These are phyloP conservation scores for Mycena albidolilacea DNA, from an alignment of 768 basidiomycete species.

Conservation along the genomic window DNA sequence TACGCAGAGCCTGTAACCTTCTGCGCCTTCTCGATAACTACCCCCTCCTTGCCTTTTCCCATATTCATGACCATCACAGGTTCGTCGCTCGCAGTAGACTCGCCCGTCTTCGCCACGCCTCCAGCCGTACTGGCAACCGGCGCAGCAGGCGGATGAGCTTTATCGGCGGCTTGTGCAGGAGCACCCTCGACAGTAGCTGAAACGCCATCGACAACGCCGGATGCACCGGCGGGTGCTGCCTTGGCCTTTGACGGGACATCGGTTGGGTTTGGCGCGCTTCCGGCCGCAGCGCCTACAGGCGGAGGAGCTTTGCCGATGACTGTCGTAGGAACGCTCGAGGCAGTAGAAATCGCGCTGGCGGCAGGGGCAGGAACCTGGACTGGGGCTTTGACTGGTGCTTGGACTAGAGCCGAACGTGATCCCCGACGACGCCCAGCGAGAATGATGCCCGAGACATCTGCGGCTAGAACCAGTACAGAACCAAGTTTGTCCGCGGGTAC, in stretches of 20 bases:
- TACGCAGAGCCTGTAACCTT: neutral
- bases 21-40: neutral
- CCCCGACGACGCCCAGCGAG: conserved; percentile 6
- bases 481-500: no score
- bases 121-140: neutral
- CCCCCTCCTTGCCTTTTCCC: neutral
- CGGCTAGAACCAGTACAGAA: no score
- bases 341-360: conserved; percentile 3
- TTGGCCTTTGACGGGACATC: no score
- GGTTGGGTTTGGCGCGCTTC: no score
- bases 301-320: neutral
- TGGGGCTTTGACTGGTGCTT: neutral
- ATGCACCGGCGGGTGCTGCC: no score
- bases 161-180: neutral
- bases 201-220: no score
- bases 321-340: neutral
- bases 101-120: neutral
- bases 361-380: neutral
- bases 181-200: no score
- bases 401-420: neutral
- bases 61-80: neutral
- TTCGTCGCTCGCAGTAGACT: neutral
- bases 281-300: neutral
- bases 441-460: no score
- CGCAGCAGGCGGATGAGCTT: neutral